Conservation (phyloP, 345 rosid genomes). For the Cardamine occulta region DNA sequence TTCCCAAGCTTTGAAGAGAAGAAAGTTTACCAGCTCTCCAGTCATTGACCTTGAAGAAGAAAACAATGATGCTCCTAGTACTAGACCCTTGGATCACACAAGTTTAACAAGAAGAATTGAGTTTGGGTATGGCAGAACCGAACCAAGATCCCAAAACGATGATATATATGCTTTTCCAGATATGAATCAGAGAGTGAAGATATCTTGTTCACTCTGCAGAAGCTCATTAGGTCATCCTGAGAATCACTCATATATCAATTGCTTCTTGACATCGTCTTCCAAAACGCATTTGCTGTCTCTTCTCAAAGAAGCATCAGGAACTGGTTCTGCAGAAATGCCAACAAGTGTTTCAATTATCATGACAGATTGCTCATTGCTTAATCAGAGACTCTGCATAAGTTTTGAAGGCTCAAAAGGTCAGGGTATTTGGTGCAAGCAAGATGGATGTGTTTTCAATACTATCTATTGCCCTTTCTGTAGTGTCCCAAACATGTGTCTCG, state of each 20-base stretch:
- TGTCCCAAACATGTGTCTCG: slow-evolving; percentile 61
- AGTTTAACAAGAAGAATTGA: slow-evolving; percentile 56
- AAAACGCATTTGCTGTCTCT: slow-evolving; percentile 66
- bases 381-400: slow-evolving; percentile 54
- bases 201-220: slow-evolving; percentile 72
- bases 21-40: slow-evolving; percentile 52
- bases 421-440: slow-evolving; percentile 82
- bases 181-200: slow-evolving; percentile 53
- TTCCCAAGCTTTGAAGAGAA: slow-evolving; percentile 68
- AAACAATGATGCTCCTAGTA: slow-evolving; percentile 35
- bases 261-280: slow-evolving; percentile 60
- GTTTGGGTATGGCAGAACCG: slow-evolving; percentile 51
- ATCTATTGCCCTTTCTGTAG: slow-evolving; percentile 83
- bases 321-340: slow-evolving; percentile 39
- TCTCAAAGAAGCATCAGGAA: slow-evolving; percentile 47
- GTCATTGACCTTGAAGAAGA: slow-evolving; percentile 48
- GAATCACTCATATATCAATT: slow-evolving; percentile 54
- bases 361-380: slow-evolving; percentile 60
- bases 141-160: slow-evolving; percentile 41
- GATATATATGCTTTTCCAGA: slow-evolving; percentile 43
- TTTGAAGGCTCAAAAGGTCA: slow-evolving; percentile 45
- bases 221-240: slow-evolving; percentile 68
- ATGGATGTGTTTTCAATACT: slow-evolving; percentile 85
- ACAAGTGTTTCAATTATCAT: slow-evolving; percentile 59
- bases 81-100: slow-evolving; percentile 36